Base-by-base conservation (phyloP, 2,329 filamentous ascomycete genomes). In the Apiospora kogelbergensis region DNA sequence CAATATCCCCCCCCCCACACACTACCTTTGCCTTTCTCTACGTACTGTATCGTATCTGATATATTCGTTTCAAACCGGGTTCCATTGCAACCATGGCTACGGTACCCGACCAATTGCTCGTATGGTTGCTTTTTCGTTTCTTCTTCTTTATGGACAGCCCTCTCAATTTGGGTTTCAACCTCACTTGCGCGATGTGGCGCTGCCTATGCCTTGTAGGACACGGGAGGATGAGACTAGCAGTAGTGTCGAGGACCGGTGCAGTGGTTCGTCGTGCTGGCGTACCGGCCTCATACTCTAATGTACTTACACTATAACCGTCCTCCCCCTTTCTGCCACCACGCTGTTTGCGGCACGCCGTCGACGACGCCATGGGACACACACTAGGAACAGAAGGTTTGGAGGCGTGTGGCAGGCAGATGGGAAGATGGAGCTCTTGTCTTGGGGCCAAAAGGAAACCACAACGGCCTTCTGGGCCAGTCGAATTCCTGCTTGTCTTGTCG, bases 381-480 rank as follows among this genome's bases (percentile, higher is more conserved):
- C 53, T 37, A 60, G 30, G 3, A 60, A n/a, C 53, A 65, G 63
- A 65, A 65, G 63, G 40, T 65, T 65, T 65, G 40, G n/a, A 33
- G 40, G 63, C 63, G 37, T 45, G 63, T 42, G 63, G 63, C 63
- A 65, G 48, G 48, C 48, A 60, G 53, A 37, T 60, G 30, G 53
- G 30, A 37, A 37, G 26, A 60, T 37, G 53, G 53, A 60, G 53
- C 40, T 37, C 17, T 13, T 60, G 53, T 60, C 53, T 60, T 60
- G 46, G 40, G 63, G 42, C 40, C 66, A 45, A 60, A 33, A 64
- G 46, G 26, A 44, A 64, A 68, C 22, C 53, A 60, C 37, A 60
- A 60, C 53, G 67, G 48, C 66, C 40, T 60, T 67, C 64, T 66
- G 20, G 42, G 46, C 46, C 63, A 45, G 53, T n/a, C 53, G 7